Percentiles rank a stretch among this genome's conserved stretches.
These are phyloP conservation scores for Clathrus columnatus DNA, from an alignment of 768 basidiomycete genomes.

Conservation along the genomic window DNA sequence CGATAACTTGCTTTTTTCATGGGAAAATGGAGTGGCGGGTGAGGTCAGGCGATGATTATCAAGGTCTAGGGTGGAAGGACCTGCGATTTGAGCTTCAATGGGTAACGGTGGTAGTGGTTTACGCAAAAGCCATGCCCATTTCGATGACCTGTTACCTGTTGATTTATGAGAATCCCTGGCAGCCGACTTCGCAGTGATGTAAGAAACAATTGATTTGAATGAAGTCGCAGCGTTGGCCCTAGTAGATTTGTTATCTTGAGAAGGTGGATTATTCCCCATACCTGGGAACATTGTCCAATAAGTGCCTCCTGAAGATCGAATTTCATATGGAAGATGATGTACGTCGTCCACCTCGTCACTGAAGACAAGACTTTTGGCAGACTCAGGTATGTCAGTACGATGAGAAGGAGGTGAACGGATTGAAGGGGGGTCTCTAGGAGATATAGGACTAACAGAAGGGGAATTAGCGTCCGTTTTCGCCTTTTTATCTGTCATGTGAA, in stretches of 20 bases:
- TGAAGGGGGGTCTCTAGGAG: constrained; percentile 5
- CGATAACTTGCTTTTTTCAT: neutral
- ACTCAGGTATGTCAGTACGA: constrained; percentile 8
- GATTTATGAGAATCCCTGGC: constrained; percentile 26
- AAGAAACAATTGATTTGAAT: constrained; percentile 41
- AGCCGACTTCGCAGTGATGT: constrained; percentile 27
- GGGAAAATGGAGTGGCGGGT: neutral
- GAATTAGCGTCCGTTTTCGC: neutral
- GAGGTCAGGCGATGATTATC: neutral
- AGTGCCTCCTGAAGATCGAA: neutral
- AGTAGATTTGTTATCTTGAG: constrained; percentile 13
- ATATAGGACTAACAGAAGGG: neutral
- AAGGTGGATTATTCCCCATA: neutral
- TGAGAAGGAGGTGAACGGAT: constrained; percentile 3
- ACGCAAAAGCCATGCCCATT: constrained; percentile 33
- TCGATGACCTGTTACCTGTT: constrained; percentile 27
- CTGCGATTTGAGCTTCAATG: constrained; percentile 32
- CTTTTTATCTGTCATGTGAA: neutral
- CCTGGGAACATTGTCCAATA: neutral
- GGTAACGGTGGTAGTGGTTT: constrained; percentile 59
- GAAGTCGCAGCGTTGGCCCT: constrained; percentile 39
- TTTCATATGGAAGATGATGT: constrained; percentile 2
- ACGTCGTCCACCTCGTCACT: neutral
- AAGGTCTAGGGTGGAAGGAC: constrained; percentile 43
- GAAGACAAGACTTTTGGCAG: constrained; percentile 1